Base-by-base conservation (phyloP, 129 eudicot species). In the Silybum marianum region DNA sequence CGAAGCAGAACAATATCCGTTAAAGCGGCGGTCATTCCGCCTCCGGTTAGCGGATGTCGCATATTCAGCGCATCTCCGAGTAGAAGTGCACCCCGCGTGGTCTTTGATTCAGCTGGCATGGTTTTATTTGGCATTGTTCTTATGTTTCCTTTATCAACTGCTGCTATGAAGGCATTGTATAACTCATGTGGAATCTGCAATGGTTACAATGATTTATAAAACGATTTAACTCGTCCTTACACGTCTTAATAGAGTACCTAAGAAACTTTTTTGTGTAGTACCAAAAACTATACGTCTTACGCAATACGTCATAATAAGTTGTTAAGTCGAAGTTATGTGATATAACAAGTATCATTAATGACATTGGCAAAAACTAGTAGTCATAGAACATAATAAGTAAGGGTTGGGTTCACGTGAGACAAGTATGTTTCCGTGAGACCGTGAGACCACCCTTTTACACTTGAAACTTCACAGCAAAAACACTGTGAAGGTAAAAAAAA, bases 41-140 rank as follows among this genome's bases (percentile, higher is more conserved):
- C 90, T 63, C 93, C 92, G 0, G 93, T 86, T 69, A 86, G 12
- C 23, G 93, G 88, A 54, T 89, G 93, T 16, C 93, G 88, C 90
- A 89, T 86, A 74, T 89, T 89, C 70, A 89, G 79, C 8, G 93
- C 90, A 48, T 89, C 93, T 1, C 93, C 90, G 48, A 89, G 60
- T n/a, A 89, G 58, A 44, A 89, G 72, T 14, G 90, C 93, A 9
- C 93, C 88, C 0, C 87, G 93, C 6, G 84, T 84, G 12, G 87
- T 80, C 23, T 79, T 75, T 46, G 90, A 88, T 40, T 24, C 83
- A 62, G 93, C 90, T 4, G 90, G 90, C 93, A 89, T 89, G 90
- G 88, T 81, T 79, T 87, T 83, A 28, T 81, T 87, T 42, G 88
- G 84, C 90, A 86, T 89, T 3, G 88, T 79, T 76, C 87, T 72